phyloP scores from a whole-genome alignment of 106 monocot species.

The Vanilla planifolia region DNA sequence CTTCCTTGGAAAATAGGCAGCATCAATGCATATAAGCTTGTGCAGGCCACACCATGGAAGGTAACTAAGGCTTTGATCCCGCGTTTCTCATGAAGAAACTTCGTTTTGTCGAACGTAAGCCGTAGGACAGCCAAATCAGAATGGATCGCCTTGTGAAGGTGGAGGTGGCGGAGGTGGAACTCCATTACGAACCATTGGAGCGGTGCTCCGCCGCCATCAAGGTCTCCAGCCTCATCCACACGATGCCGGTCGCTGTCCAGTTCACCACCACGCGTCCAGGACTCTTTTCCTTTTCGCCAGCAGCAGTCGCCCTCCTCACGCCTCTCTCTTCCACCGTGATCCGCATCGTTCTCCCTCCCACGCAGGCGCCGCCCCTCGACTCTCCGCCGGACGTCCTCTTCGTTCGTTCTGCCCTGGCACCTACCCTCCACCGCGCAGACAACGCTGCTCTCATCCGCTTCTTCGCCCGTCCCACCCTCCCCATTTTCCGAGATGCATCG shows the following conservation, averaged over 20 bases:
- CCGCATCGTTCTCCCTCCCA: slow-evolving; percentile 6
- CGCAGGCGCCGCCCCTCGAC: slow-evolving; percentile 1
- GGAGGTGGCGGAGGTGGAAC: background rate
- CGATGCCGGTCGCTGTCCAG: slow-evolving; percentile 16
- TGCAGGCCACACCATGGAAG: too few relatives aligned
- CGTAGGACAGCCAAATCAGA: background rate
- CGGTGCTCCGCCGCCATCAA: background rate
- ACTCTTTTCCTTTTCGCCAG: slow-evolving; percentile 1
- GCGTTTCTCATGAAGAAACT: too few relatives aligned
- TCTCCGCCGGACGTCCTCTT: slow-evolving; percentile 12
- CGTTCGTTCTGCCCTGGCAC: slow-evolving; percentile 10
- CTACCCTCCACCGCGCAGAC: slow-evolving; percentile 6
- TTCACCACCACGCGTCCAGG: slow-evolving; percentile 10
- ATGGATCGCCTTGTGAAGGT: slow-evolving; percentile 2
- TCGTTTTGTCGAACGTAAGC: too few relatives aligned
- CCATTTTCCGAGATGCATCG: slow-evolving; percentile 2
- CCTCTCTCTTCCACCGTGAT: slow-evolving; percentile 17
- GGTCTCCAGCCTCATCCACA: slow-evolving; percentile 17
- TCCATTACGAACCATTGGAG: background rate
- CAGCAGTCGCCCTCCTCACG: slow-evolving; percentile 1
- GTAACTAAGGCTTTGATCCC: too few relatives aligned
- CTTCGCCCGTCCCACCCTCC: slow-evolving; percentile 3
- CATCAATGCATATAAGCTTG: too few relatives aligned
- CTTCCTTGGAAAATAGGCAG: too few relatives aligned
- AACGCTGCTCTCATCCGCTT: background rate